Evolutionary conservation across 805 yeast genomes (phyloP).

Genomic region (Lachancea meyersii): DNA sequence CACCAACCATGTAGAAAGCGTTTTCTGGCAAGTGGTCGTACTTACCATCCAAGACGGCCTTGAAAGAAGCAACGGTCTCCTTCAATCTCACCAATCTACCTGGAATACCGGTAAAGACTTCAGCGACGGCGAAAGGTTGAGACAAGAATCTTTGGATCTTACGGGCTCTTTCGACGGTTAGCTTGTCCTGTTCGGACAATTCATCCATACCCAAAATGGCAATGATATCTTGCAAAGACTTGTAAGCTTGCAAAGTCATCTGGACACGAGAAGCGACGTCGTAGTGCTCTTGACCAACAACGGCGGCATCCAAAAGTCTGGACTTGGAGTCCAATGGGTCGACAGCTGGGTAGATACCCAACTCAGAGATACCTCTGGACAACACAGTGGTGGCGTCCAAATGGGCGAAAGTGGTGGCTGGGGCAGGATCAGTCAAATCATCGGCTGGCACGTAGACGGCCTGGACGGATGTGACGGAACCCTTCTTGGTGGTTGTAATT

Average conservation of each 20-base stretch:
- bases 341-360: slow-evolving; percentile 99
- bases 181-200: slow-evolving; percentile 96
- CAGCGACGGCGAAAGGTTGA: slow-evolving; percentile 99
- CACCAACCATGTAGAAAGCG: slow-evolving; percentile 99
- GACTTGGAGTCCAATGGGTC: slow-evolving; percentile 99
- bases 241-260: slow-evolving; percentile 98
- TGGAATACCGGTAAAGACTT: slow-evolving; percentile 99
- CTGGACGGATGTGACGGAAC: slow-evolving; percentile 99
- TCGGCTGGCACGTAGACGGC: slow-evolving; percentile 99
- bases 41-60: slow-evolving; percentile 96
- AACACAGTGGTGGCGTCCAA: slow-evolving; percentile 99
- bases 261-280: slow-evolving; percentile 91
- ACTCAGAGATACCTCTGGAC: slow-evolving; percentile 99
- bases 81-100: slow-evolving; percentile 96
- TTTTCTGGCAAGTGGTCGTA: slow-evolving; percentile 98
- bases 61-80: slow-evolving; percentile 92
- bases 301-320: slow-evolving; percentile 93
- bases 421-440: slow-evolving; percentile 99
- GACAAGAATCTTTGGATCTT: slow-evolving; percentile 99
- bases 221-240: slow-evolving; percentile 99
- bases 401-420: slow-evolving; percentile 99
- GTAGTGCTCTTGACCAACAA: slow-evolving; percentile 99
- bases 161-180: slow-evolving; percentile 99
- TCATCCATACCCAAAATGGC: slow-evolving; percentile 99
- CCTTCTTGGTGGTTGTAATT: slow-evolving; percentile 99